Evolutionary conservation across 2,329 filamentous ascomycete genomes (phyloP), one percentile per base, ranked within the genome.

Genomic region (Botrytis paeoniae): DNA sequence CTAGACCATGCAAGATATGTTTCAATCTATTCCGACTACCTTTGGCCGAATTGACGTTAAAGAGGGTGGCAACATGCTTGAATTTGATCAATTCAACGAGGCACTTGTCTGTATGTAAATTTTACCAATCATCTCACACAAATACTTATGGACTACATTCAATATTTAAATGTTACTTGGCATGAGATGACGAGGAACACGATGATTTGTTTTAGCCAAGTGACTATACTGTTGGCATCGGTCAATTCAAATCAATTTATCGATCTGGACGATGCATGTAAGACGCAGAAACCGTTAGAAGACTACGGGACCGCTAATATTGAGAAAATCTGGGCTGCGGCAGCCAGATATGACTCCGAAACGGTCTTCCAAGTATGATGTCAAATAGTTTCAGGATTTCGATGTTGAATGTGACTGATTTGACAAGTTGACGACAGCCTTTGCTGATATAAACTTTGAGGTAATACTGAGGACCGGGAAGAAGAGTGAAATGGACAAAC

Each of bases 131-230:
- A 20, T 10, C 54, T 14, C 29, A 45, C 41, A 60, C 1, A 61
- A 25, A 10, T 32, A 25, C 54, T 35, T 25, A 54, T 29, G 29
- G 37, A 41, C 1, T 43, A 32, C 5, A 39, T 5, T 14, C 25
- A 48, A 60, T 63, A n/a, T 70, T 70, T 25, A 25, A 48, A 51
- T 29, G 18, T 43, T 45, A 63, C 41, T 37, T 54, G 8, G 32
- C 43, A 43, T 70, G 25, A 32, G 29, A 70, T 14, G 32, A 25
- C 39, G 37, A n/a, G 35, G 29, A 35, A 2, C 57, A 70, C 48
- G 41, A 70, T 20, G 32, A 39, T n/a, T 51, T 48, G 22, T 70
- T 70, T 32, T 41, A 70, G 51, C 57, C 37, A 22, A 45, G 54
- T 6, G 37, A 9, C 39, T 62, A 62, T 25, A 41, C 57, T 18